Evolutionary conservation across 768 basidiomycete genomes (phyloP).

Genomic region (Trametopsis cervina): DNA sequence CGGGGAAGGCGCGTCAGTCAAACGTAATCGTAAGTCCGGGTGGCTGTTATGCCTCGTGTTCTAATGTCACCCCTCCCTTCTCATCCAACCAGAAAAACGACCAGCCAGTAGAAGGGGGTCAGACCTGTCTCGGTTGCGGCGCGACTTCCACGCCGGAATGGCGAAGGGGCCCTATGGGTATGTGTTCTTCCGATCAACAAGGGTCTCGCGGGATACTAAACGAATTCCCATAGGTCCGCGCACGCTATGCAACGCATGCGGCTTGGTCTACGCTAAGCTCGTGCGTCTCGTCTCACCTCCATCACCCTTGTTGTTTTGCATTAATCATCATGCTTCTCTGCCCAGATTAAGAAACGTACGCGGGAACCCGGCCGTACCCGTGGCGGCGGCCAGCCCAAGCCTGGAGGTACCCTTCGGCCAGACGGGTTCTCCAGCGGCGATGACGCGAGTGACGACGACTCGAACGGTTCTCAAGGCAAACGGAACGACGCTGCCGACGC

Average conservation of each 20-base stretch:
- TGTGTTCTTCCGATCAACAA: constrained; percentile 16
- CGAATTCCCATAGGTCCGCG: constrained; percentile 51
- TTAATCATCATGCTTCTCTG: background rate
- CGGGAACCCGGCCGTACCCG: constrained; percentile 20
- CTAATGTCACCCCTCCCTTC: constrained; percentile 1
- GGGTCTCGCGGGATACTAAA: constrained; percentile 9
- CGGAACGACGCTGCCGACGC: constrained; percentile 19
- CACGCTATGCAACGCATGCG: constrained; percentile 82
- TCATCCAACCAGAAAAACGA: constrained; percentile 30
- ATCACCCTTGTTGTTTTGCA: background rate
- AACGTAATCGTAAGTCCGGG: constrained; percentile 6
- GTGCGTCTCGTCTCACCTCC: constrained; percentile 32
- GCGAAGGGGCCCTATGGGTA: constrained; percentile 78
- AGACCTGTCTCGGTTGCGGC: constrained; percentile 74
- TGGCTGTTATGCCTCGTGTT: background rate
- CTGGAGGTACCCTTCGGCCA: background rate
- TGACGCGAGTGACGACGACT: constrained; percentile 26
- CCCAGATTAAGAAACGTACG: constrained; percentile 25
- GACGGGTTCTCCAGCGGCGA: constrained; percentile 16
- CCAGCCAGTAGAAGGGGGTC: constrained; percentile 46
- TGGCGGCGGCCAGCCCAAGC: constrained; percentile 8
- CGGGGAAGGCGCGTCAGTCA: constrained; percentile 21
- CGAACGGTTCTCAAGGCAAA: constrained; percentile 22
- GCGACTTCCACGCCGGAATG: constrained; percentile 87
- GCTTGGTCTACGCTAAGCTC: constrained; percentile 81